A percentile compares a stretch with the other conserved stretches of the same genome.
Evolutionary conservation across 352 stramenopile genomes (phyloP).

Genomic region (Phytophthora cactorum): DNA sequence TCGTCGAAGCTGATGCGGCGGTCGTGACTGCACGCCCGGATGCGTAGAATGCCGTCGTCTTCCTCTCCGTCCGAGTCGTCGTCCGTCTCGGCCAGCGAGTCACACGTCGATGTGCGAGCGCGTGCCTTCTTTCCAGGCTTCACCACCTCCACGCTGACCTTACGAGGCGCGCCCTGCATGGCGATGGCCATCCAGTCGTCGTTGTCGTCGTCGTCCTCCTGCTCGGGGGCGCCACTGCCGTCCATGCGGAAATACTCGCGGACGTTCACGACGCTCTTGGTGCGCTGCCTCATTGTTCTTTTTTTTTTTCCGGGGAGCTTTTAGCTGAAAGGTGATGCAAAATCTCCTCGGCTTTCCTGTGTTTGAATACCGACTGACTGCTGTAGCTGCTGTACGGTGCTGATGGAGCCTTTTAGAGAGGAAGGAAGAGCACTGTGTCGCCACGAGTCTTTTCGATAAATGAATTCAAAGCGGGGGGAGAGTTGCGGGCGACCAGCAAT

Average conservation of each 20-base stretch:
- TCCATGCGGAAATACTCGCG: slow-evolving; percentile 79
- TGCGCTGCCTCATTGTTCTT: slow-evolving; percentile 66
- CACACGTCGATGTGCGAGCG: slow-evolving; percentile 60
- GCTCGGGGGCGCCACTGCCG: slow-evolving; percentile 48
- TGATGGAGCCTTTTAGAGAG: not conserved
- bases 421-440: slow-evolving; percentile 20
- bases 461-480: slow-evolving; percentile 8
- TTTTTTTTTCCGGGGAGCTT: slow-evolving; percentile 1
- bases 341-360: not conserved
- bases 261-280: slow-evolving; percentile 73
- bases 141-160: slow-evolving; percentile 28
- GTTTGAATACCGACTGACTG: slow-evolving; percentile 12
- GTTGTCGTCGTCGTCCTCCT: slow-evolving; percentile 50
- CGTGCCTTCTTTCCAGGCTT: slow-evolving; percentile 47
- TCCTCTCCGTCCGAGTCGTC: slow-evolving; percentile 75
- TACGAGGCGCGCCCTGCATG: slow-evolving; percentile 27
- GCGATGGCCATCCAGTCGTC: slow-evolving; percentile 64
- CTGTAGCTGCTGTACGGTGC: slow-evolving; percentile 7
- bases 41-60: slow-evolving; percentile 53
- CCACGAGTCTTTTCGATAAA: slow-evolving; percentile 38
- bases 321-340: not conserved
- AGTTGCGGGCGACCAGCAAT: slow-evolving; percentile 27
- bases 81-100: slow-evolving; percentile 65
- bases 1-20: slow-evolving; percentile 82
- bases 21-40: slow-evolving; percentile 71